A percentile compares a stretch with the other conserved stretches of the same genome.
These are phyloP conservation scores for Murraya paniculata DNA, from an alignment of 345 rosid species.

Conservation along the genomic window DNA sequence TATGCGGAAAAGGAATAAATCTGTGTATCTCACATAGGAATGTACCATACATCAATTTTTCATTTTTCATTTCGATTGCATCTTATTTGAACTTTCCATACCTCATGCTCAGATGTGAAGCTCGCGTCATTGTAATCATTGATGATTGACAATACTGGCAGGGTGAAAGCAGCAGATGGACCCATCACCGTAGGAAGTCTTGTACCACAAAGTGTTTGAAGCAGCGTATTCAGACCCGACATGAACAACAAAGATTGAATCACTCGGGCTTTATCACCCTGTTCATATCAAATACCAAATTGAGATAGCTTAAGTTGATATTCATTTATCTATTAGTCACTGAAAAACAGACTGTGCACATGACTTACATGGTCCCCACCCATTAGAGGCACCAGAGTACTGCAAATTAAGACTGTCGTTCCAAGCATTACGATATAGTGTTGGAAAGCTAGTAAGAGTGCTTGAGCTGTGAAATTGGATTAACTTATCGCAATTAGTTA, in stretches of 20 bases:
- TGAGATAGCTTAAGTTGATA: slow-evolving; percentile 11
- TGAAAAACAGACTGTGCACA: background rate
- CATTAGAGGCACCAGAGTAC: slow-evolving; percentile 69
- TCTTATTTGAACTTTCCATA: slow-evolving; percentile 20
- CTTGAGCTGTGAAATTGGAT: slow-evolving; percentile 55
- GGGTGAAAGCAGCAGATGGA: slow-evolving; percentile 66
- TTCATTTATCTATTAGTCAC: background rate
- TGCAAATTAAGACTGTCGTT: slow-evolving; percentile 68
- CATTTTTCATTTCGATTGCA: background rate
- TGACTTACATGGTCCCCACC: slow-evolving; percentile 79
- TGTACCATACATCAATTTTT: background rate
- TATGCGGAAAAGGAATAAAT: background rate
- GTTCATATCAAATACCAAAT: slow-evolving; percentile 20
- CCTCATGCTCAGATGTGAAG: slow-evolving; percentile 58
- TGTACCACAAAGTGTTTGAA: slow-evolving; percentile 81
- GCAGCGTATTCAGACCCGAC: slow-evolving; percentile 88
- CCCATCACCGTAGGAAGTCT: slow-evolving; percentile 98
- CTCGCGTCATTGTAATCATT: slow-evolving; percentile 56
- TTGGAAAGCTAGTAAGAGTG: slow-evolving; percentile 73
- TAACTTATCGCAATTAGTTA: background rate
- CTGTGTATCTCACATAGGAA: background rate
- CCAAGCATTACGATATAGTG: slow-evolving; percentile 95
- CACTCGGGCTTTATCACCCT: slow-evolving; percentile 92
- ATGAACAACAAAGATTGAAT: slow-evolving; percentile 79
- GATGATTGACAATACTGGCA: slow-evolving; percentile 78